phyloP scores from a whole-genome alignment of 202 grass and related monocot species.

The Miscanthus sacchariflorus region DNA sequence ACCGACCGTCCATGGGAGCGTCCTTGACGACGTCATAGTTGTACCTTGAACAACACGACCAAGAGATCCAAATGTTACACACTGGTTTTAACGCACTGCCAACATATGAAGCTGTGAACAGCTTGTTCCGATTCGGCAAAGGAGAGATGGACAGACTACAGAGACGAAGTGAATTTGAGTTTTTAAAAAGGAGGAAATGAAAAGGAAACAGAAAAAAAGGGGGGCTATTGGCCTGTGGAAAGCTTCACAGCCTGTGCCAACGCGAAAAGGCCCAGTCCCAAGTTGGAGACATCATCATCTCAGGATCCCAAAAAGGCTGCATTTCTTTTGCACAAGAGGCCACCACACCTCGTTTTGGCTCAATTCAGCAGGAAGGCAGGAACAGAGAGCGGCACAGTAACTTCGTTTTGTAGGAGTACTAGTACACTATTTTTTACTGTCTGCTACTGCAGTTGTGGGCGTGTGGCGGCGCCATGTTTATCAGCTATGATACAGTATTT shows the following conservation, averaged over 20 bases:
- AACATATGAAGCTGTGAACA: background rate
- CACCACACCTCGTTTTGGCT: background rate
- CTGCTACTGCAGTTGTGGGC: slow-evolving; percentile 11
- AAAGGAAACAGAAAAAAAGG: background rate
- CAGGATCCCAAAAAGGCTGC: background rate
- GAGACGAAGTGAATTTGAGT: background rate
- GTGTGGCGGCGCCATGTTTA: too few species aligned
- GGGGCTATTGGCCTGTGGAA: background rate
- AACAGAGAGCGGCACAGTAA: slow-evolving; percentile 21
- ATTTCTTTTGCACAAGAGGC: background rate
- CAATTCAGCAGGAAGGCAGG: background rate
- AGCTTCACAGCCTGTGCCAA: slow-evolving; percentile 31
- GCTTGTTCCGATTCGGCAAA: background rate
- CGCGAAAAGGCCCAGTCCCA: background rate
- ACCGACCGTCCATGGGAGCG: slow-evolving; percentile 62
- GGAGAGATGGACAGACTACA: background rate
- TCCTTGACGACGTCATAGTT: slow-evolving; percentile 70
- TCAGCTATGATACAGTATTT: too few species aligned
- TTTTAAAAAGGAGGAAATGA: background rate
- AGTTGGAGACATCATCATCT: background rate
- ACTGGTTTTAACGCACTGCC: background rate
- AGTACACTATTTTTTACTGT: slow-evolving; percentile 22
- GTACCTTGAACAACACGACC: slow-evolving; percentile 56
- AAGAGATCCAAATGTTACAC: slow-evolving; percentile 46
- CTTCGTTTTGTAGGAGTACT: background rate